Conservation (phyloP, 192 early-diverging fungal species). For the Rhizoclosmatium globosum region DNA sequence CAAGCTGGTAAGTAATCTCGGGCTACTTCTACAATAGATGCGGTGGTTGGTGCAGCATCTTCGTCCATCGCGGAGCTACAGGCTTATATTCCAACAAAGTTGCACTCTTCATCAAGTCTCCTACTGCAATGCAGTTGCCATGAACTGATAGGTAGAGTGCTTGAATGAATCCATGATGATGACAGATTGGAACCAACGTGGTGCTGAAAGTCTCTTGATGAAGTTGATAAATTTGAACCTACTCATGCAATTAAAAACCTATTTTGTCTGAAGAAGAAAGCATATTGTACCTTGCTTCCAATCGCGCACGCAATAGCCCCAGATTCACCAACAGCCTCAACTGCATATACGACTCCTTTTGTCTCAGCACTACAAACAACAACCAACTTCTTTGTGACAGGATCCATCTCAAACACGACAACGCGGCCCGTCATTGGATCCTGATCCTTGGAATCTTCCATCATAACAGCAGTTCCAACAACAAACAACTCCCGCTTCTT, state of each 20-base stretch:
- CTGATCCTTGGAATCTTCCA: not conserved
- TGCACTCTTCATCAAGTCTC: constrained; percentile 85
- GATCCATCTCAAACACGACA: constrained; percentile 64
- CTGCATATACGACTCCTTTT: constrained; percentile 71
- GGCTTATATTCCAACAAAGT: constrained; percentile 62
- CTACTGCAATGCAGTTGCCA: constrained; percentile 79
- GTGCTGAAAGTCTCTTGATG: not conserved
- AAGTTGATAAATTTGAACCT: constrained; percentile 27
- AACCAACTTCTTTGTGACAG: not conserved
- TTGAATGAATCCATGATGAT: constrained; percentile 65
- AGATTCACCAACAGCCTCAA: constrained; percentile 73
- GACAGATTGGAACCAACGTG: constrained; percentile 12
- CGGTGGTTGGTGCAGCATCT: not conserved
- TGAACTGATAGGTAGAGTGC: constrained; percentile 62
- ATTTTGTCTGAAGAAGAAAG: constrained; percentile 1
- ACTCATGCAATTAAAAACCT: not conserved
- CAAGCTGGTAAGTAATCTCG: constrained; percentile 69
- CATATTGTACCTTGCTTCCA: not conserved
- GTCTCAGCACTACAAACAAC: constrained; percentile 42
- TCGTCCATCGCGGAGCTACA: not conserved
- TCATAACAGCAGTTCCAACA: not conserved
- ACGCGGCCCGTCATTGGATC: constrained; percentile 79
- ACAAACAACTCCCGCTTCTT: not conserved
- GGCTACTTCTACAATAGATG: constrained; percentile 63
- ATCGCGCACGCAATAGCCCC: constrained; percentile 60